Conservation (phyloP, 768 basidiomycete species). For the Leccinum broughii region DNA sequence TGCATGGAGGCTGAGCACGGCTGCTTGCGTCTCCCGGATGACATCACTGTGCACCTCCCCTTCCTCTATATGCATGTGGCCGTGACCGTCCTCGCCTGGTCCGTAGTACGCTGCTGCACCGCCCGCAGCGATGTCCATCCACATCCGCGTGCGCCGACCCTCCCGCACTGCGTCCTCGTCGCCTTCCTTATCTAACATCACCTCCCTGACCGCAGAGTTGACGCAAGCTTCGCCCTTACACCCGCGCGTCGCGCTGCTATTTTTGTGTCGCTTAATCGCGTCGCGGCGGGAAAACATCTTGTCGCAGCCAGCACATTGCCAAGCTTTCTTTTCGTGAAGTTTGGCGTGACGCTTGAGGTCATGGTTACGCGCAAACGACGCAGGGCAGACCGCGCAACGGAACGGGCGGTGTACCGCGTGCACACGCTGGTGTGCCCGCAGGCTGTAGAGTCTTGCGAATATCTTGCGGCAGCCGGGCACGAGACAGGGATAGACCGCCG, state of each 20-base stretch:
- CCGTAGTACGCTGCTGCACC: slow-evolving; percentile 15
- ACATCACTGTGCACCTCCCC: slow-evolving; percentile 56
- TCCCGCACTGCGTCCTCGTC: slow-evolving; percentile 46
- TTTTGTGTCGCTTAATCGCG: slow-evolving; percentile 77
- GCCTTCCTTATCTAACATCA: slow-evolving; percentile 46
- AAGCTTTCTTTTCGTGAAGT: slow-evolving; percentile 71
- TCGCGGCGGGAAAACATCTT: slow-evolving; percentile 78
- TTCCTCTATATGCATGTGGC: slow-evolving; percentile 47
- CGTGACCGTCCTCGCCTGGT: neutral
- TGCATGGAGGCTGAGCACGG: slow-evolving; percentile 54
- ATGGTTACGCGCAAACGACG: slow-evolving; percentile 76
- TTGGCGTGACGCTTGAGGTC: slow-evolving; percentile 78
- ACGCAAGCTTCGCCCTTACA: slow-evolving; percentile 54
- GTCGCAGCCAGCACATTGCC: slow-evolving; percentile 71
- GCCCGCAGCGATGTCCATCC: slow-evolving; percentile 58
- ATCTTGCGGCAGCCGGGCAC: slow-evolving; percentile 62
- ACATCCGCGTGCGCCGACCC: slow-evolving; percentile 60
- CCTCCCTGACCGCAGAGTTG: slow-evolving; percentile 60
- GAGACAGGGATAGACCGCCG: slow-evolving; percentile 82
- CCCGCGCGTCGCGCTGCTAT: slow-evolving; percentile 52
- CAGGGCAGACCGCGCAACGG: slow-evolving; percentile 64
- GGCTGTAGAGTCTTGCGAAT: slow-evolving; percentile 66
- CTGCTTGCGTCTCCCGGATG: slow-evolving; percentile 50
- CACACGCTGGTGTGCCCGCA: slow-evolving; percentile 69
- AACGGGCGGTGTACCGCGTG: slow-evolving; percentile 68